Evolutionary conservation across 2,329 filamentous ascomycete genomes (phyloP).

Genomic region (Myrmaecium sp.): DNA sequence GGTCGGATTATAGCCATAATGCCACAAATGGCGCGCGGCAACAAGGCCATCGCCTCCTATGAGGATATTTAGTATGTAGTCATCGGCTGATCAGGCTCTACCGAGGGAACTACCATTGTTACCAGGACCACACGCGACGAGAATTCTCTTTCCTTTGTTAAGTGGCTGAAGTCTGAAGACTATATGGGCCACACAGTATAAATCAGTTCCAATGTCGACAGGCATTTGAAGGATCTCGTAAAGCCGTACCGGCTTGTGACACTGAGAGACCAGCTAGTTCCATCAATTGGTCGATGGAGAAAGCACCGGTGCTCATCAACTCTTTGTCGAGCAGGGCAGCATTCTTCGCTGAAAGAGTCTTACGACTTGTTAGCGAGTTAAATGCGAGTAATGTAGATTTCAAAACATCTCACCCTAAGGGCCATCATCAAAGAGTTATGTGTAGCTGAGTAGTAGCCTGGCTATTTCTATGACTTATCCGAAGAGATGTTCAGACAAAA

Average conservation of each 20-base stretch:
- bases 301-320: conserved; percentile 76
- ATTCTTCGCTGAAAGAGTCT: conserved; percentile 78
- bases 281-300: conserved; percentile 94
- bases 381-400: neutral
- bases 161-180: conserved; percentile 75
- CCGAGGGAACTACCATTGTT: conserved; percentile 32
- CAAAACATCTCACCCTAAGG: conserved; percentile 9
- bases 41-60: conserved; percentile 86
- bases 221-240: neutral
- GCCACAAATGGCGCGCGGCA: conserved; percentile 74
- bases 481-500: no score
- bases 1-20: conserved; percentile 79
- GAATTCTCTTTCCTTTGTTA: conserved; percentile 50
- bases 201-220: neutral
- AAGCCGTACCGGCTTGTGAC: conserved; percentile 58
- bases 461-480: no score
- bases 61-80: neutral
- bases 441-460: no score
- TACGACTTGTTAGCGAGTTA: conserved; percentile 1
- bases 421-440: conserved; percentile 11
- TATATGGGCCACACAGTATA: conserved; percentile 17
- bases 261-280: conserved; percentile 87
- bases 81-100: neutral
- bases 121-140: conserved; percentile 80
- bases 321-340: conserved; percentile 83